Evolutionary conservation across 2,329 filamentous ascomycete species (phyloP).

Genomic region (Lachnellula arida): DNA sequence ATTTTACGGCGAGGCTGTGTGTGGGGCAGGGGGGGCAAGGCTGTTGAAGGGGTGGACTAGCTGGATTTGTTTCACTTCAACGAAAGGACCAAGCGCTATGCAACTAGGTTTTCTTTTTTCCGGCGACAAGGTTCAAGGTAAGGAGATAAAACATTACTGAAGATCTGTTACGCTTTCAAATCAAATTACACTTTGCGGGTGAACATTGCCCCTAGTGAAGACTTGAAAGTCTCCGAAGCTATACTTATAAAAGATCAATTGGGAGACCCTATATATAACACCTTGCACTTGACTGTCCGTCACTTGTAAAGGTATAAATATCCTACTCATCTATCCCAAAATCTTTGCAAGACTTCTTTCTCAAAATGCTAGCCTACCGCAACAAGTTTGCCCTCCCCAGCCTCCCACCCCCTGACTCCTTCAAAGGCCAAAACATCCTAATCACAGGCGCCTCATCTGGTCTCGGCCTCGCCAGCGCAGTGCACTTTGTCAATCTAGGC

Average conservation of each 20-base stretch:
- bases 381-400: constrained; percentile 25
- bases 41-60: neutral
- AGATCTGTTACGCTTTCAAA: neutral
- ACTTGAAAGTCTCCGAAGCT: neutral
- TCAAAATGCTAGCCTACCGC: constrained; percentile 19
- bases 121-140: too few relatives aligned
- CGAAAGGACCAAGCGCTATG: neutral
- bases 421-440: constrained; percentile 32
- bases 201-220: neutral
- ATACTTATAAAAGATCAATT: neutral
- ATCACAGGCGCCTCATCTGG: constrained; percentile 41
- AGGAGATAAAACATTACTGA: too few relatives aligned
- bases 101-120: neutral
- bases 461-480: constrained; percentile 38
- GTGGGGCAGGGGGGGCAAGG: neutral
- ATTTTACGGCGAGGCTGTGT: neutral
- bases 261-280: neutral
- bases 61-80: neutral
- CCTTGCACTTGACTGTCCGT: neutral
- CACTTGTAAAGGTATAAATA: neutral
- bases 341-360: neutral
- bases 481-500: constrained; percentile 37
- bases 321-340: neutral
- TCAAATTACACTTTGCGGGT: neutral
- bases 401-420: constrained; percentile 23